Evolutionary conservation across 176 grass and related monocot genomes (phyloP).

Genomic region (Aechmea fasciata): DNA sequence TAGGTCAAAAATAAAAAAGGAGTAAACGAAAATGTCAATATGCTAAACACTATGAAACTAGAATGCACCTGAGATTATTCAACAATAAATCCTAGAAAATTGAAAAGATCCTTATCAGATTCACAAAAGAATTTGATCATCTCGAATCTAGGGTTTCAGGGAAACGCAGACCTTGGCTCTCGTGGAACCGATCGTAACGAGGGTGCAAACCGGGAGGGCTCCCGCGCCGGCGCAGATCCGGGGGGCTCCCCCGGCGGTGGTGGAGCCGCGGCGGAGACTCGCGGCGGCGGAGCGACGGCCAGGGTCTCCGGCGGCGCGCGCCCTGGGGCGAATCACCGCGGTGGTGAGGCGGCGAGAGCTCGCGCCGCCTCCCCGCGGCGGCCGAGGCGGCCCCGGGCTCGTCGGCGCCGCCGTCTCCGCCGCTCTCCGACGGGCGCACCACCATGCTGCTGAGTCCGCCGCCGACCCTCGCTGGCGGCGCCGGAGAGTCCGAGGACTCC

Average conservation of each 20-base stretch:
- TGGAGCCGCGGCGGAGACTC: constrained; percentile 20
- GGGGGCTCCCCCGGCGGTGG: constrained; percentile 1
- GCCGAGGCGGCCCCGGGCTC: background rate
- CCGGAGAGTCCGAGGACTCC: constrained; percentile 1
- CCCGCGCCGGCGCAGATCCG: constrained; percentile 32
- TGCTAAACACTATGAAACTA: background rate
- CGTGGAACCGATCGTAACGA: constrained; percentile 32
- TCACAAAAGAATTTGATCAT: background rate
- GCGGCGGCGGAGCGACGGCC: constrained; percentile 20
- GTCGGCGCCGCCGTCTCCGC: background rate
- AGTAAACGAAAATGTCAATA: no score
- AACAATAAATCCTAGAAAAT: background rate
- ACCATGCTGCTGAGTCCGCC: constrained; percentile 19
- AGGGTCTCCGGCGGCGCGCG: constrained; percentile 21
- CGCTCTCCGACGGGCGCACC: constrained; percentile 10
- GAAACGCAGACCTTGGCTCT: constrained; percentile 37
- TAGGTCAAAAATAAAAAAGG: no score
- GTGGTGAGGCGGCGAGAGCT: background rate
- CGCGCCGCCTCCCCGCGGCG: no score
- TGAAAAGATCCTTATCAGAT: background rate
- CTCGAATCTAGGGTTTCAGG: constrained; percentile 15
- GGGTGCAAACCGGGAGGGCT: constrained; percentile 32
- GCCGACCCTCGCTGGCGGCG: background rate
- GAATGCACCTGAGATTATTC: background rate
- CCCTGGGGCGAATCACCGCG: constrained; percentile 21